Conservation (phyloP, 768 basidiomycete genomes). For the Leccinum disarticulatum region DNA sequence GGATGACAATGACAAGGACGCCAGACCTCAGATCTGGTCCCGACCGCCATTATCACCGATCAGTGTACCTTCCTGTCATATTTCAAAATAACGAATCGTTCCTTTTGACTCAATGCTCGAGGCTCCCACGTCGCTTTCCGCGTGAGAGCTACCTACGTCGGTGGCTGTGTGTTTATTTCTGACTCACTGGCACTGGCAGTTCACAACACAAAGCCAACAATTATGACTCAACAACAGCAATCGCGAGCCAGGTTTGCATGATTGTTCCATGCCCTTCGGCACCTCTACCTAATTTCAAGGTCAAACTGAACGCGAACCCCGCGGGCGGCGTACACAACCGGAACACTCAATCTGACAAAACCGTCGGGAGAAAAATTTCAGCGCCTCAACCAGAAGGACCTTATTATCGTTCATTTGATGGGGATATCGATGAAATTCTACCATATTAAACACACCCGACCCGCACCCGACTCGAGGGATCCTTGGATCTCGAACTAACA, state of each 20-base stretch:
- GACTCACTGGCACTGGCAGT: background rate
- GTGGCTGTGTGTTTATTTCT: background rate
- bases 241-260: constrained; percentile 55
- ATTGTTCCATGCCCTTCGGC: constrained; percentile 28
- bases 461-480: constrained; percentile 4
- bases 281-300: constrained; percentile 57
- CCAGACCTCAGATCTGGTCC: background rate
- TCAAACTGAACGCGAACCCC: constrained; percentile 48
- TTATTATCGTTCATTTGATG: constrained; percentile 40
- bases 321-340: constrained; percentile 52
- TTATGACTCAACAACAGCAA: constrained; percentile 55
- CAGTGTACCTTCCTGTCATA: constrained; percentile 3
- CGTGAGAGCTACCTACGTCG: background rate
- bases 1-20: background rate
- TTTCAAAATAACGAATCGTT: background rate
- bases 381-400: constrained; percentile 37
- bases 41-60: background rate
- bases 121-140: background rate
- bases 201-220: constrained; percentile 37
- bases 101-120: background rate
- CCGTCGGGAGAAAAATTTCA: constrained; percentile 46
- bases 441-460: constrained; percentile 2
- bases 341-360: constrained; percentile 31
- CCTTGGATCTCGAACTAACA: constrained; percentile 38
- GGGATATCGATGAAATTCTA: constrained; percentile 40